Percentiles rank a stretch among this genome's conserved stretches.
Conservation (phyloP, 345 rosid species). For the Eucalyptus polyanthemos region DNA sequence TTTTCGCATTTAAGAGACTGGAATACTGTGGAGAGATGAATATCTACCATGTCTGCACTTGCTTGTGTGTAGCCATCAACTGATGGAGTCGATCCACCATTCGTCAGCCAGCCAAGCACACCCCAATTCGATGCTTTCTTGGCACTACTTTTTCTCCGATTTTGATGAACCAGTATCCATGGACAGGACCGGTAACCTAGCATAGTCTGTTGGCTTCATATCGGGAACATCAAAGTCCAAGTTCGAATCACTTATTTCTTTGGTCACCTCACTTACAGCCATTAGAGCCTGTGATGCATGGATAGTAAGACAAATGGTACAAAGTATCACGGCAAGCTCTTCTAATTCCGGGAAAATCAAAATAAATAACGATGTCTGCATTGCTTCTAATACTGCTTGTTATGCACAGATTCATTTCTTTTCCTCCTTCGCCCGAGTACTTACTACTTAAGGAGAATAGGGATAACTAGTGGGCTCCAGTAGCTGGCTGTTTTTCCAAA, state of each 20-base stretch:
- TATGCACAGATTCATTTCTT: neutral
- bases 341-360: neutral
- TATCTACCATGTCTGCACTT: constrained; percentile 22
- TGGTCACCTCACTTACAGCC: constrained; percentile 25
- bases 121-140: constrained; percentile 22
- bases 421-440: neutral
- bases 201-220: constrained; percentile 13
- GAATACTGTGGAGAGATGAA: constrained; percentile 17
- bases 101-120: constrained; percentile 17
- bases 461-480: neutral
- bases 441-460: neutral
- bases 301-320: neutral
- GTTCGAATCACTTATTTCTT: constrained; percentile 1
- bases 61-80: constrained; percentile 16
- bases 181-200: constrained; percentile 14
- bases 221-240: neutral
- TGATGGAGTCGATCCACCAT: constrained; percentile 9
- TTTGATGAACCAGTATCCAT: constrained; percentile 18
- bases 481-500: neutral
- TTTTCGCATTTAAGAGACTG: constrained; percentile 17
- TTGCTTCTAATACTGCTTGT: neutral
- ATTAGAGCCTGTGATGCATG: constrained; percentile 7
- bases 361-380: neutral
- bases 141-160: constrained; percentile 2
- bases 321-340: neutral